Conservation (phyloP, 768 basidiomycete species). For the Suillus weaverae region DNA sequence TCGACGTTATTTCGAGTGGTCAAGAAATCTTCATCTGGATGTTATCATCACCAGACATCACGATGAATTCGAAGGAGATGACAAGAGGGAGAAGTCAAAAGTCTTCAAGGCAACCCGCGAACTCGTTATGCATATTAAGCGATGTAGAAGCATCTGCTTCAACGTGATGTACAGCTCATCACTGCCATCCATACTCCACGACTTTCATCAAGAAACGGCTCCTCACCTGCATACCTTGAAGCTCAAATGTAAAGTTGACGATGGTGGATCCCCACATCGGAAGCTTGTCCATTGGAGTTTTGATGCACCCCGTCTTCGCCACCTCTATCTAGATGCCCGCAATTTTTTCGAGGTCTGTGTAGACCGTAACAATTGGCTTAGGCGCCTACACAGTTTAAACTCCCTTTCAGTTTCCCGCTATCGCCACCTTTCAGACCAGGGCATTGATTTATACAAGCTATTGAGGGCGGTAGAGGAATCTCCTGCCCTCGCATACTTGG, state of each 20-base stretch:
- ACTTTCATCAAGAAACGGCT: neutral
- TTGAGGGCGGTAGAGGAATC: slow-evolving; percentile 1
- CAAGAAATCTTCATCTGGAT: slow-evolving; percentile 7
- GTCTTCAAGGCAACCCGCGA: neutral
- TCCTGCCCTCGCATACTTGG: neutral
- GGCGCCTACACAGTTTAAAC: neutral
- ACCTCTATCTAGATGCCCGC: slow-evolving; percentile 1
- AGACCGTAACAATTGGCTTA: slow-evolving; percentile 5
- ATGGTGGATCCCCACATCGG: neutral
- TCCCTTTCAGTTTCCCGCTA: slow-evolving; percentile 1
- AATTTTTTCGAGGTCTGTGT: slow-evolving; percentile 6
- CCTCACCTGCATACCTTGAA: slow-evolving; percentile 2
- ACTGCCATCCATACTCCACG: slow-evolving; percentile 3
- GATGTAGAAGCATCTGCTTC: slow-evolving; percentile 7
- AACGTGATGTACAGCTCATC: slow-evolving; percentile 8
- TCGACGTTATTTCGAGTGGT: slow-evolving; percentile 9
- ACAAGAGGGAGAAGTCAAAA: neutral
- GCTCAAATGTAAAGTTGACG: slow-evolving; percentile 8
- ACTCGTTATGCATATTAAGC: slow-evolving; percentile 3
- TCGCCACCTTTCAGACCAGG: neutral
- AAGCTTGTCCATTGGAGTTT: slow-evolving; percentile 4
- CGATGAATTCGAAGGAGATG: neutral
- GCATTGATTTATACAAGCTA: slow-evolving; percentile 6
- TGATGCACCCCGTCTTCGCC: slow-evolving; percentile 1
- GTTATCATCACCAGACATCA: slow-evolving; percentile 7